Percentiles rank a stretch among this genome's conserved stretches.
These are phyloP conservation scores for Mycena rebaudengoi DNA, from an alignment of 768 basidiomycete species.

Conservation along the genomic window DNA sequence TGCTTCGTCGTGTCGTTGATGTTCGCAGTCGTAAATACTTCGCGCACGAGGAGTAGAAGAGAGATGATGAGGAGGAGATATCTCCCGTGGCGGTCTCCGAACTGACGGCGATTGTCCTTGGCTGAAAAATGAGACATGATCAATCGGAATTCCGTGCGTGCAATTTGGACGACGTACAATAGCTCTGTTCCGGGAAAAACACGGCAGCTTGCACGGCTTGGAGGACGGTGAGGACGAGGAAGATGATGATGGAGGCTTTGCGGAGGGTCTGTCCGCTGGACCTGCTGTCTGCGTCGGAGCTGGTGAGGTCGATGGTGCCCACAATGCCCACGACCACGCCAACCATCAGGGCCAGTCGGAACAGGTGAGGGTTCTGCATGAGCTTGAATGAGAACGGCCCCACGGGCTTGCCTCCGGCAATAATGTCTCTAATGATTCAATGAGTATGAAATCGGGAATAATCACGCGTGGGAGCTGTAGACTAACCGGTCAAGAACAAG, in stretches of 20 bases:
- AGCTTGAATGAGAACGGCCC: conserved; percentile 30
- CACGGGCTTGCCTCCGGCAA: conserved; percentile 22
- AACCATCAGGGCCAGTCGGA: conserved; percentile 36
- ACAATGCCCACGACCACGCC: conserved; percentile 47
- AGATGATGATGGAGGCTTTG: conserved; percentile 45
- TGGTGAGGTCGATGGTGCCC: conserved; percentile 30
- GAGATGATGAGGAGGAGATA: conserved; percentile 45
- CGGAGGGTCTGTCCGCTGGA: conserved; percentile 36
- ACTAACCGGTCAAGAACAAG: conserved; percentile 51
- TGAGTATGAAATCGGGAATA: background rate
- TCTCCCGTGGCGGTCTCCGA: conserved; percentile 39
- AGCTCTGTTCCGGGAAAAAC: background rate
- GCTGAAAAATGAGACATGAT: conserved; percentile 1
- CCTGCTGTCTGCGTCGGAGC: conserved; percentile 17
- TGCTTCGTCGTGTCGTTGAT: conserved; percentile 33
- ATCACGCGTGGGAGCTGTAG: background rate
- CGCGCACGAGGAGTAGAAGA: conserved; percentile 47
- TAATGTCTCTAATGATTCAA: conserved; percentile 24
- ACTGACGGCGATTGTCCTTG: conserved; percentile 7
- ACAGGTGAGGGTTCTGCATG: conserved; percentile 40
- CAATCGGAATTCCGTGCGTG: background rate
- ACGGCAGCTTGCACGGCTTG: conserved; percentile 41
- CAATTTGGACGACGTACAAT: background rate
- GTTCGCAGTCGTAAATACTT: conserved; percentile 45
- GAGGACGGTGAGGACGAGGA: conserved; percentile 45